Evolutionary conservation across 345 rosid genomes (phyloP).

Genomic region (Eucalyptus grandis): DNA sequence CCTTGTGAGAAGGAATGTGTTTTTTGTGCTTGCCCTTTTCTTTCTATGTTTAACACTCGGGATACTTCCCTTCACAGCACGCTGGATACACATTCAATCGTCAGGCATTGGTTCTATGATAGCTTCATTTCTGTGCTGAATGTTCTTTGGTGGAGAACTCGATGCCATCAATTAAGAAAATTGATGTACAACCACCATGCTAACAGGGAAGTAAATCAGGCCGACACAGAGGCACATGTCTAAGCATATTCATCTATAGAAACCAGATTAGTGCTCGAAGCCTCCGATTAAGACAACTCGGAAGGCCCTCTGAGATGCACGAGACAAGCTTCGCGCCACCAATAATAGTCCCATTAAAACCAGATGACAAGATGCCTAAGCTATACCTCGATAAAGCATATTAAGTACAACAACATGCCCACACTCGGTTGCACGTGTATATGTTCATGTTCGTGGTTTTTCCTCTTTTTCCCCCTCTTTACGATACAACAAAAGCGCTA

Average conservation of each 20-base stretch:
- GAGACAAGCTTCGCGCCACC: not conserved
- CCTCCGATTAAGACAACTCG: not conserved
- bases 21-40: not conserved
- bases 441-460: not conserved
- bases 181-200: not conserved
- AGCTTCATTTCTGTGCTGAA: not conserved
- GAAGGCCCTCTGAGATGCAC: not conserved
- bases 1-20: not conserved
- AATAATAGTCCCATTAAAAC: not conserved
- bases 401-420: not conserved
- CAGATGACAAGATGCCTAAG: not conserved
- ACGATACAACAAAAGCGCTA: conserved; percentile 57
- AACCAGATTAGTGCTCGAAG: not conserved
- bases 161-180: not conserved
- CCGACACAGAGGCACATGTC: not conserved
- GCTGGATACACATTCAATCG: not conserved
- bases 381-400: not conserved
- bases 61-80: not conserved
- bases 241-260: not conserved
- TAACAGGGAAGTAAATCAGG: not conserved
- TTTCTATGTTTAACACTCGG: not conserved
- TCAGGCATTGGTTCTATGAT: not conserved
- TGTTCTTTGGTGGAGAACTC: not conserved
- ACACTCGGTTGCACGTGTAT: not conserved
- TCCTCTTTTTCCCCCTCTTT: not conserved